Evolutionary conservation across 345 rosid species (phyloP), one percentile per base, ranked within the genome.

Genomic region (Arabis alpina): DNA sequence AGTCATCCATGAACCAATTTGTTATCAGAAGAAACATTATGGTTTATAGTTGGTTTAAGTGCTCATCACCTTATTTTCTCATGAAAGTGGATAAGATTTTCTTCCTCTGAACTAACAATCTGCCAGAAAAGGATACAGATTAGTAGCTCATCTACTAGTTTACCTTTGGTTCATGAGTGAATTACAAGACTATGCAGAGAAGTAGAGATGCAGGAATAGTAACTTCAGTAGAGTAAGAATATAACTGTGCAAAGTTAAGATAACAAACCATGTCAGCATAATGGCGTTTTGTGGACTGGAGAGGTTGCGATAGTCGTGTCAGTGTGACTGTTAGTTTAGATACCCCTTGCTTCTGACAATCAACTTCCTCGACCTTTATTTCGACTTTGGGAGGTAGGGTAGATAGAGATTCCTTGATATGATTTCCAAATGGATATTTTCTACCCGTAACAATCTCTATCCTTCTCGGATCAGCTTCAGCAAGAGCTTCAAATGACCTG

Each of bases 381-480:
- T 84, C 84, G 59, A 89, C 89, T 75, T 86, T 87, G 47, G 99
- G 97, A 68, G 99, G 97, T 70, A 94, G 76, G 42, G 97, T 77
- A 44, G 78, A 70, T 37, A 94, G 83, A 69, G 99, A 86, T 52
- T 94, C 99, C 82, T 94, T 94, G 72, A 94, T 89, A 73, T 92
- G 96, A 80, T 94, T 91, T 73, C 97, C 97, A 69, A 91, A 94
- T 42, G 99, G 96, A 80, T 82, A 94, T 65, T 91, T 91, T 57
- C 97, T 76, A 63, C 99, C 93, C 2, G 97, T 89, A 64, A 89
- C 90, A 68, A 94, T 88, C 85, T 89, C 99, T 73, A 91, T 91
- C 78, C 89, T 88, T 63, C 99, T 87, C 13, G 99, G 97, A 82
- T 94, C 99, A 73, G 96, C 95, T 75, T 86, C 88, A 56, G 93